These are phyloP conservation scores for Elsinoe batatas DNA, from an alignment of 2,329 filamentous ascomycete species.

Conservation along the genomic window DNA sequence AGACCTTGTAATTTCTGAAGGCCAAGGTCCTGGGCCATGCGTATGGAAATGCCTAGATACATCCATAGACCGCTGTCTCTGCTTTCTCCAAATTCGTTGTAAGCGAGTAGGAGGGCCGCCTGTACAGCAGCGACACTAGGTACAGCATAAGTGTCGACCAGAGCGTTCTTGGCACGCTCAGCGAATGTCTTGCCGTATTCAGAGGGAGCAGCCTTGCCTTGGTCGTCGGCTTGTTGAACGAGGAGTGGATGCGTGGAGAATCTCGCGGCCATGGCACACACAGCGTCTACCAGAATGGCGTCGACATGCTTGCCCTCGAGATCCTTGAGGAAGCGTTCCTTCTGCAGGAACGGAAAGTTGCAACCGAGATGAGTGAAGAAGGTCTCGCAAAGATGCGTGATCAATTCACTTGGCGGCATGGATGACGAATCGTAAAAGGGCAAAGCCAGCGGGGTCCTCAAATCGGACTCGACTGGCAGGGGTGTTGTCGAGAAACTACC, in stretches of 20 bases:
- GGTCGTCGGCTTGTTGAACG: constrained; percentile 41
- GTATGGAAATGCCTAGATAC: constrained; percentile 80
- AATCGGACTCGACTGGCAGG: constrained; percentile 28
- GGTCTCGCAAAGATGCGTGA: constrained; percentile 64
- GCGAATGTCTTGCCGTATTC: constrained; percentile 71
- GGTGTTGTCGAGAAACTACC: constrained; percentile 22
- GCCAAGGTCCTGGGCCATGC: constrained; percentile 70
- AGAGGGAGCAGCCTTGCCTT: constrained; percentile 38
- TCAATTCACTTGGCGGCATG: constrained; percentile 61
- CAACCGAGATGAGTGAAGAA: constrained; percentile 79
- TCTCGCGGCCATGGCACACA: constrained; percentile 71
- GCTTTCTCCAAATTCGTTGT: constrained; percentile 79
- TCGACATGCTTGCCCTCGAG: constrained; percentile 73
- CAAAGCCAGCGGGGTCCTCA: constrained; percentile 34
- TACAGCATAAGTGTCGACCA: constrained; percentile 73
- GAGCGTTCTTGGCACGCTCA: constrained; percentile 69
- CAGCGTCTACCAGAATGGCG: constrained; percentile 74
- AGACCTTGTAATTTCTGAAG: constrained; percentile 74
- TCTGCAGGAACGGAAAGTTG: constrained; percentile 73
- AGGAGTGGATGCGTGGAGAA: constrained; percentile 57
- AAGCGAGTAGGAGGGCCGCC: constrained; percentile 72
- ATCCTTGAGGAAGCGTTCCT: constrained; percentile 61
- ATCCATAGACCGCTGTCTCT: constrained; percentile 89
- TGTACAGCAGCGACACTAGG: constrained; percentile 77
- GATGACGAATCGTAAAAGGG: constrained; percentile 71